Evolutionary conservation across 306 rosid genomes (phyloP), one percentile per base, ranked within the genome.

Genomic region (Pyrus communis): DNA sequence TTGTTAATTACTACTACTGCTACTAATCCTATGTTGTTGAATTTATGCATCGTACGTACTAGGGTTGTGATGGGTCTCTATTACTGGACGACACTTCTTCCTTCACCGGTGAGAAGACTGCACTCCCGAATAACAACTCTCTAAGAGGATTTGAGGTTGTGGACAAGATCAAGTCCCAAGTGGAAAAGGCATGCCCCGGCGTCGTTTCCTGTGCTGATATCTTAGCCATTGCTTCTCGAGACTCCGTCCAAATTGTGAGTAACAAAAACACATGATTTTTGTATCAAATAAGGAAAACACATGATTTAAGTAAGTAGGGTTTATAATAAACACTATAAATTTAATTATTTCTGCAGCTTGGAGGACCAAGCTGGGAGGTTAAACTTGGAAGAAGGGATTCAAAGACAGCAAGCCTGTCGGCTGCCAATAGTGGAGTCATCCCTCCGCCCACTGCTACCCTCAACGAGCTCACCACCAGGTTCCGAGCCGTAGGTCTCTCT

Each of bases 341-440:
- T 51, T 51, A 51, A 51, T 19, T 6, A 18, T 51, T 51, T 58
- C 21, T 69, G 68, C 46, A 93, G 98, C 96, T 93, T 70, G 93
- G 97, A 77, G 98, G 98, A n/a, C 97, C 98, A 5, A 57, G 63
- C 67, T 93, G 96, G 96, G 40, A 80, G 4, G 97, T 91, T 14
- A 90, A 86, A 71, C 77, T 88, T 31, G 98, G 98, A 84, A 93
- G 98, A 82, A 90, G 96, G 76, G 98, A 93, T 84, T 86, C 98
- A 0, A 86, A 83, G 65, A 88, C 96, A 31, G 88, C 97, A 0
- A 91, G 86, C 74, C 66, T 87, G 8, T 23, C 67, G 1, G 96
- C 75, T 9, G 94, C 97, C 1, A 85, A 80, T 70, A 88, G 67
- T 69, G 97, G 93, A 30, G 89, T 70, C 7, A 70, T 93, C 63